Evolutionary conservation across 805 yeast genomes (phyloP), one percentile per base, ranked within the genome.

Genomic region (Starmerella apis): DNA sequence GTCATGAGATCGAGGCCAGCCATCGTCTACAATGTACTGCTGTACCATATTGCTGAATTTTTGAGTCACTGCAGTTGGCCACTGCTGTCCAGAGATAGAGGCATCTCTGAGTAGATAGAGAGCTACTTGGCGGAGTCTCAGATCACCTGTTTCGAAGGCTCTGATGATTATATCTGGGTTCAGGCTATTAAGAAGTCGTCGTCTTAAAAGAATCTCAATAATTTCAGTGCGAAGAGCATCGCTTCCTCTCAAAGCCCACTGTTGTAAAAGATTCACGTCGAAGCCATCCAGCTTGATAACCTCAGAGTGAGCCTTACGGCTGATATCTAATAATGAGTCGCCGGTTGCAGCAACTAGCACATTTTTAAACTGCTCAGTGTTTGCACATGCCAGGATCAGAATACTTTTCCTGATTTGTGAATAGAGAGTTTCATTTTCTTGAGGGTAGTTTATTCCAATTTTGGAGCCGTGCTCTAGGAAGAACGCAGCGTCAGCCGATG

Each of bases 341-440:
- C 75, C 71, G 3, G 82, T 70, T 0, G 84, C 95, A 27, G 83
- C 71, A 2, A 83, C 61, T 1, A 80, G 66, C 7, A 78, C 57
- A 7, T 71, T 63, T 24, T 75, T 59, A 18, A 63, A 47, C 2
- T 62, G 59, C 4, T 68, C 69, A n/a, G 67, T 38, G 27, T 44
- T 20, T 1, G 44, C 32, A 13, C n/a, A 23, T 3, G 53, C 49
- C 39, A 81, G 65, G 57, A 71, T 57, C 53, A 75, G 43, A 1
- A 76, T 67, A 10, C 72, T 68, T 5, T 50, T 54, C 52, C 74
- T 78, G 44, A 67, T 70, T 5, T 50, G 57, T 1, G 65, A 55
- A 37, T 85, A 63, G 18, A 74, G 77, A 0, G 71, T 71, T 5
- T 69, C 66, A 47, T 75, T 75, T 59, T 76, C 79, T 0, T 75